A percentile compares a stretch with the other conserved stretches of the same genome.
Evolutionary conservation across 352 stramenopile genomes (phyloP).

Genomic region (Phytophthora nicotianae): DNA sequence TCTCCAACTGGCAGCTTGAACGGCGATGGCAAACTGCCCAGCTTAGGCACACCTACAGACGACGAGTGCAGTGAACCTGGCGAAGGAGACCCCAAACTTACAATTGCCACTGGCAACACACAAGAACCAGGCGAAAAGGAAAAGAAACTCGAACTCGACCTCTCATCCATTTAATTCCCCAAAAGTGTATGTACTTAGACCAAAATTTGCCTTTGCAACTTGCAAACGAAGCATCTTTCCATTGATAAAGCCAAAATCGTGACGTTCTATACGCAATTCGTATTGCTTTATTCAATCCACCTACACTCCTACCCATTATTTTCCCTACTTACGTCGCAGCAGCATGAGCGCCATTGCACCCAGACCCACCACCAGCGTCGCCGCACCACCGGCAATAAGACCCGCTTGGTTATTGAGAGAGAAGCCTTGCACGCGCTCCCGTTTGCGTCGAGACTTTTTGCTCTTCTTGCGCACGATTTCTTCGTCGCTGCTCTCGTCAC

Average conservation of each 20-base stretch:
- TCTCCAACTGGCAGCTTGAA: slow-evolving; percentile 32
- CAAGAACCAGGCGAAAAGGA: slow-evolving; percentile 26
- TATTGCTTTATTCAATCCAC: slow-evolving; percentile 36
- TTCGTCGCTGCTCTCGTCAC: slow-evolving; percentile 47
- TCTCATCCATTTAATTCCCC: slow-evolving; percentile 21
- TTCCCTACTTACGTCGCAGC: slow-evolving; percentile 64
- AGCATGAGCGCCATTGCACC: slow-evolving; percentile 60
- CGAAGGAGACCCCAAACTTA: slow-evolving; percentile 32
- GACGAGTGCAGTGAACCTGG: slow-evolving; percentile 36
- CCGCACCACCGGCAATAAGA: slow-evolving; percentile 44
- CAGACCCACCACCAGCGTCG: slow-evolving; percentile 52
- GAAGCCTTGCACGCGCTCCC: slow-evolving; percentile 20
- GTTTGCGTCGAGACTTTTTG: slow-evolving; percentile 54
- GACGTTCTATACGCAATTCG: slow-evolving; percentile 24
- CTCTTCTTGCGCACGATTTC: slow-evolving; percentile 52
- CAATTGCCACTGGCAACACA: slow-evolving; percentile 15
- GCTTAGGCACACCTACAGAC: slow-evolving; percentile 36
- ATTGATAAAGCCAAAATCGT: slow-evolving; percentile 10
- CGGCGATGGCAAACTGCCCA: slow-evolving; percentile 33
- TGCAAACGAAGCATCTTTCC: slow-evolving; percentile 13
- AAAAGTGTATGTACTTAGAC: slow-evolving; percentile 12
- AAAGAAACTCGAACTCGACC: slow-evolving; percentile 30
- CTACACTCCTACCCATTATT: slow-evolving; percentile 28
- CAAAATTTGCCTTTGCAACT: slow-evolving; percentile 7
- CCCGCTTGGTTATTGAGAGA: slow-evolving; percentile 23